A percentile compares a stretch with the other conserved stretches of the same genome.
These are phyloP conservation scores for Monosporozyma solicola DNA, from an alignment of 805 yeast species.

Conservation along the genomic window DNA sequence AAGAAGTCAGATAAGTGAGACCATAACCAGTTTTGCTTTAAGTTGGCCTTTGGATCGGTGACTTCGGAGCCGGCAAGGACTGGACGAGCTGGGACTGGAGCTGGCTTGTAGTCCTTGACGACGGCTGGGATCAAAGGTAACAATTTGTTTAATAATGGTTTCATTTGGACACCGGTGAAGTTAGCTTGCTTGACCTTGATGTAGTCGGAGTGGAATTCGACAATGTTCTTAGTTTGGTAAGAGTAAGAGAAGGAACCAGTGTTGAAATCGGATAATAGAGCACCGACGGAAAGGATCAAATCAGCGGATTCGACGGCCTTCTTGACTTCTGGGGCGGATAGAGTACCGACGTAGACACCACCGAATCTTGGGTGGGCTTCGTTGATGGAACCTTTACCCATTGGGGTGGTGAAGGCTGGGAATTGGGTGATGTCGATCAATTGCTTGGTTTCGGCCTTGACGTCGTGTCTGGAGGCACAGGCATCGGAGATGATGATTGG, in stretches of 20 bases:
- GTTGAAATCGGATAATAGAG: conserved; percentile 5
- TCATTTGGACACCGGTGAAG: conserved; percentile 4
- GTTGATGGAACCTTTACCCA: conserved; percentile 6
- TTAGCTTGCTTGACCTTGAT: conserved; percentile 2
- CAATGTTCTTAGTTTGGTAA: conserved; percentile 1
- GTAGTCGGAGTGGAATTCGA: conserved; percentile 5
- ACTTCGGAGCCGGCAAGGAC: not conserved
- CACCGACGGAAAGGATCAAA: conserved; percentile 5
- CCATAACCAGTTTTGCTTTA: conserved; percentile 5
- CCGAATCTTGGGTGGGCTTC: conserved; percentile 5
- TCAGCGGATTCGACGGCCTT: conserved; percentile 4
- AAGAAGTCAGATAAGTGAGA: conserved; percentile 3
- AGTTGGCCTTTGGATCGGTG: not conserved
- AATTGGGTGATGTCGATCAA: conserved; percentile 5
- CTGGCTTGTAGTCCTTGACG: not conserved
- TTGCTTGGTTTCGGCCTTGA: conserved; percentile 2
- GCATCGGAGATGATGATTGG: conserved; percentile 5
- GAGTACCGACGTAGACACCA: conserved; percentile 6
- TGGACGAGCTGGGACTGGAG: conserved; percentile 1
- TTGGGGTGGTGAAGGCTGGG: conserved; percentile 5
- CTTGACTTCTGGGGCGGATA: conserved; percentile 4
- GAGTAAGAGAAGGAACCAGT: conserved; percentile 6
- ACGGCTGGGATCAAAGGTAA: not conserved
- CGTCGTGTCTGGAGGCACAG: conserved; percentile 5
- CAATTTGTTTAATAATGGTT: conserved; percentile 2